These are phyloP conservation scores for Roridomyces roridus DNA, from an alignment of 768 basidiomycete species.

Conservation along the genomic window DNA sequence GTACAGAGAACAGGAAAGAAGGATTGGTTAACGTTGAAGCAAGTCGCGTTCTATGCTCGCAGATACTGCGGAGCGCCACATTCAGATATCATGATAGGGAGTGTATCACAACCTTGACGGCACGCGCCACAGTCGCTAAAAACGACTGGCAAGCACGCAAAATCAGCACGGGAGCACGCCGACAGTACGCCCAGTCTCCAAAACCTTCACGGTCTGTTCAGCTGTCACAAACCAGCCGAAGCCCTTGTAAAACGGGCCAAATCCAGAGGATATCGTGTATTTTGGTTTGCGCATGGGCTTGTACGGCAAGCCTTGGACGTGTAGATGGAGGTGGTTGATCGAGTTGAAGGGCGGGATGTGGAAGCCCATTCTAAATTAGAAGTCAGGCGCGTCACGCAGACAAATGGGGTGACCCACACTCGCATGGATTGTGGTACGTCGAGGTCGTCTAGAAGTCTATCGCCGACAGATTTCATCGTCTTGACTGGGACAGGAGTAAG, in stretches of 20 bases:
- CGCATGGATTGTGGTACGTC: constrained; percentile 48
- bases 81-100: no score
- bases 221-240: constrained; percentile 76
- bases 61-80: neutral
- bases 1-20: neutral
- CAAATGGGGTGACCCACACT: constrained; percentile 42
- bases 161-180: constrained; percentile 54
- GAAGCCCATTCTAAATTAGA: constrained; percentile 73
- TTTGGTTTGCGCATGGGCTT: constrained; percentile 45
- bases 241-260: constrained; percentile 59
- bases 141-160: no score
- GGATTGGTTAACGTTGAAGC: neutral
- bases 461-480: constrained; percentile 57
- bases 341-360: constrained; percentile 83
- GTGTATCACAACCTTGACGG: no score
- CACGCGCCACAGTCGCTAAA: no score
- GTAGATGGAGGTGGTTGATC: constrained; percentile 76
- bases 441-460: constrained; percentile 54
- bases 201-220: constrained; percentile 62
- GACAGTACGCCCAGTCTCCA: constrained; percentile 60
- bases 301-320: constrained; percentile 76
- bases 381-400: constrained; percentile 22
- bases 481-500: constrained; percentile 40
- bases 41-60: neutral
- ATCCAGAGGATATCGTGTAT: constrained; percentile 54